A percentile compares a stretch with the other conserved stretches of the same genome.
Conservation (phyloP, 768 basidiomycete genomes). For the Hebeloma cylindrosporum region DNA sequence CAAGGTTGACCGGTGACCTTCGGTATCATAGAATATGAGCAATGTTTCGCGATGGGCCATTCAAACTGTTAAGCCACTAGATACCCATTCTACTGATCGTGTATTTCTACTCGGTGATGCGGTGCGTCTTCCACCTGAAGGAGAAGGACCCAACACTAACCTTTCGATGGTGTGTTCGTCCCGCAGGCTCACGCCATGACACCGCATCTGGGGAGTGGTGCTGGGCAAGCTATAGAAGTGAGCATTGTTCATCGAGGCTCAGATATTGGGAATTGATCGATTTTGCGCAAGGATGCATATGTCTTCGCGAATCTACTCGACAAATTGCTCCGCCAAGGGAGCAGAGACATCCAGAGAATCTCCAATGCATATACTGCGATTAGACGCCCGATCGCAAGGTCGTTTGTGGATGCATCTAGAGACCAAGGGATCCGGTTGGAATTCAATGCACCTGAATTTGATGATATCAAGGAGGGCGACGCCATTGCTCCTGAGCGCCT, state of each 20-base stretch:
- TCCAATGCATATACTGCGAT: conserved; percentile 25
- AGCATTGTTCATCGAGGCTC: conserved; percentile 4
- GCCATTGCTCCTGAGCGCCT: conserved; percentile 3
- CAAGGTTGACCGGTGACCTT: neutral
- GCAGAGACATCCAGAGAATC: conserved; percentile 6
- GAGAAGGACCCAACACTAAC: neutral
- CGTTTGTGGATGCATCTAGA: conserved; percentile 5
- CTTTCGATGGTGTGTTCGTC: neutral
- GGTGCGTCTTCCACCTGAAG: conserved; percentile 21
- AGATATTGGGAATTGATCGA: neutral
- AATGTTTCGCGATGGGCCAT: conserved; percentile 42
- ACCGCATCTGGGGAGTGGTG: conserved; percentile 47
- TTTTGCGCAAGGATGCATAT: conserved; percentile 40
- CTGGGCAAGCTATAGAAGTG: conserved; percentile 50
- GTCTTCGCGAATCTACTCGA: conserved; percentile 44
- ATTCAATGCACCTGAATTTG: conserved; percentile 9
- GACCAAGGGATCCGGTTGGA: conserved; percentile 8
- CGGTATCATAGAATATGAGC: conserved; percentile 29
- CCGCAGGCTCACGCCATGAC: conserved; percentile 46
- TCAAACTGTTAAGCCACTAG: conserved; percentile 35
- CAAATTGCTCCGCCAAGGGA: neutral
- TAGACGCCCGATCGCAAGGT: conserved; percentile 17
- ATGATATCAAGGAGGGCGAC: conserved; percentile 14
- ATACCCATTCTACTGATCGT: conserved; percentile 35
- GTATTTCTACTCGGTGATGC: conserved; percentile 49